Percentiles rank a stretch among this genome's conserved stretches.
Conservation (phyloP, 495 filamentous ascomycete species). For the Daldinia decipiens region DNA sequence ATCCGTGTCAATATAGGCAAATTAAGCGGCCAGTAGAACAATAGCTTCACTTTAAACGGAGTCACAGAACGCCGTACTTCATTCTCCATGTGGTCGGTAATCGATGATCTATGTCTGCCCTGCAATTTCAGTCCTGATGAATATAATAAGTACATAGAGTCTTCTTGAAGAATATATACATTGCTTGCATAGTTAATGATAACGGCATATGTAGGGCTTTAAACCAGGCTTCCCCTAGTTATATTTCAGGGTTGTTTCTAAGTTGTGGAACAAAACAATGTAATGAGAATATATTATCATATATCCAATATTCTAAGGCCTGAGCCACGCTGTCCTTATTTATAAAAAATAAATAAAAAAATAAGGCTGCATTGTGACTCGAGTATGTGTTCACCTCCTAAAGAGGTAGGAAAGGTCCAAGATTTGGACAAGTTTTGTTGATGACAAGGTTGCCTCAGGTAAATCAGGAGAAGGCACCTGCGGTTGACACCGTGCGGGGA, state of each 20-base stretch:
- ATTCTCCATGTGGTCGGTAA: constrained; percentile 14
- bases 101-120: background rate
- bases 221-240: background rate
- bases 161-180: background rate
- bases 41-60: constrained; percentile 20
- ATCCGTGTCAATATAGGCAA: constrained; percentile 37
- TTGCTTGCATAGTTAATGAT: background rate
- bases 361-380: background rate
- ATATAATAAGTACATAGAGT: background rate
- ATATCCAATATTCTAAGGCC: background rate
- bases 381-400: no score
- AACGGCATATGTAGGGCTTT: background rate
- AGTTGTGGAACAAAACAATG: background rate
- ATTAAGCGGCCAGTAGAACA: constrained; percentile 34
- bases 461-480: background rate
- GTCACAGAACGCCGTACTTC: constrained; percentile 17
- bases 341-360: background rate
- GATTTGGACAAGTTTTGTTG: background rate
- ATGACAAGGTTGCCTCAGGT: background rate
- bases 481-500: background rate
- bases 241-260: background rate
- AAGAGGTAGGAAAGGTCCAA: no score
- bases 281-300: background rate
- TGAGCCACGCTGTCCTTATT: background rate
- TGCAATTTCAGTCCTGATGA: background rate